Evolutionary conservation across 768 basidiomycete species (phyloP).

Genomic region (Collybia sordida): DNA sequence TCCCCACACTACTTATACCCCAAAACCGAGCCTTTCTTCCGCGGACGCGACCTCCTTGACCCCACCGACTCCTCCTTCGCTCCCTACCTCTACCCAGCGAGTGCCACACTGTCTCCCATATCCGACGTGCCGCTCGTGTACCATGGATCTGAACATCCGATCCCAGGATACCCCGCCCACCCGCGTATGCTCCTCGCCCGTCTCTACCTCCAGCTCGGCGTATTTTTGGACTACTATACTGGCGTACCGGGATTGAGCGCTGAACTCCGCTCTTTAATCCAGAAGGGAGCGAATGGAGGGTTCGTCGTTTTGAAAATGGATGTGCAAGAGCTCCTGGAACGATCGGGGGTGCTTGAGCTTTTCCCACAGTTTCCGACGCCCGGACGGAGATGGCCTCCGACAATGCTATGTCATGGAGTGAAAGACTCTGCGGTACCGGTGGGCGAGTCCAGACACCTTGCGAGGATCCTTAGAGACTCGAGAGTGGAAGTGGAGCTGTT

Average conservation of each 20-base stretch:
- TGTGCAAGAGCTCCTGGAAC: background rate
- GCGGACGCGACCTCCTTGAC: conserved; percentile 55
- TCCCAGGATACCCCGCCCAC: conserved; percentile 61
- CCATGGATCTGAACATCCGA: conserved; percentile 40
- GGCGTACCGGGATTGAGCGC: conserved; percentile 48
- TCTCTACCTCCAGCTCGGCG: conserved; percentile 60
- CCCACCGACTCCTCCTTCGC: conserved; percentile 33
- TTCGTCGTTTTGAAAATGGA: background rate
- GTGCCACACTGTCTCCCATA: conserved; percentile 20
- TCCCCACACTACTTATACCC: conserved; percentile 47
- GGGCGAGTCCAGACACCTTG: conserved; percentile 39
- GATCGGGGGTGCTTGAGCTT: conserved; percentile 11
- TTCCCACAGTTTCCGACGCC: conserved; percentile 46
- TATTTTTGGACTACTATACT: conserved; percentile 59
- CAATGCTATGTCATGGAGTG: conserved; percentile 47
- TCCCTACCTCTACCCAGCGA: conserved; percentile 45
- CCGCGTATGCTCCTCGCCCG: conserved; percentile 59
- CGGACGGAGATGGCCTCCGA: conserved; percentile 39
- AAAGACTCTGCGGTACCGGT: conserved; percentile 45
- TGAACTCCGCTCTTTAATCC: conserved; percentile 29
- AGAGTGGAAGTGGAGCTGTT: conserved; percentile 22
- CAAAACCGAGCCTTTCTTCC: conserved; percentile 52
- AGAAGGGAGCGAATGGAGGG: conserved; percentile 4
- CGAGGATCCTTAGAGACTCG: conserved; percentile 16
- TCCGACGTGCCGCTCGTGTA: conserved; percentile 48